Percentiles rank a stretch among this genome's conserved stretches.
phyloP scores from a whole-genome alignment of 495 filamentous ascomycete species.

The Podospora australis region DNA sequence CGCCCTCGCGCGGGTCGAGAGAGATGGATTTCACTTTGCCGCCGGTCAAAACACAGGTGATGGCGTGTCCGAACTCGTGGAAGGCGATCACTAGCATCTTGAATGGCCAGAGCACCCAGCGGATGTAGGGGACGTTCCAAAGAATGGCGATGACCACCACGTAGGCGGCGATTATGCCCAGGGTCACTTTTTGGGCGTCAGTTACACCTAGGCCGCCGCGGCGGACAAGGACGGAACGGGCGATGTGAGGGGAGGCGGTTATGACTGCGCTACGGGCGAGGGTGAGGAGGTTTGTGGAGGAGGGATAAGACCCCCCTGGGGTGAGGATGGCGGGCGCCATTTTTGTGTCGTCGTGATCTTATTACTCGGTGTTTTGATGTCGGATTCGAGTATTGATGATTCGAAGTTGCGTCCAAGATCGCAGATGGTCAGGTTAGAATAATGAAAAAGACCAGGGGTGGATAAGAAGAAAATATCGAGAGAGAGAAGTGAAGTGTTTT shows the following conservation, averaged over 20 bases:
- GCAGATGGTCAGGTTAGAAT: neutral
- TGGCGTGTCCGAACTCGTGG: constrained; percentile 76
- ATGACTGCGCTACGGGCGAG: neutral
- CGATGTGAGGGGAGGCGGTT: constrained; percentile 2
- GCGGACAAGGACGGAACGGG: constrained; percentile 9
- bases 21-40: constrained; percentile 62
- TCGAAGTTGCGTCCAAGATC: neutral
- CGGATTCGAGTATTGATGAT: neutral
- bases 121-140: constrained; percentile 73
- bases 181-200: constrained; percentile 65
- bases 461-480: neutral
- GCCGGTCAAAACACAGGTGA: constrained; percentile 64
- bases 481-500: neutral
- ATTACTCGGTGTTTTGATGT: neutral
- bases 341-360: neutral
- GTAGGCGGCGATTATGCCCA: constrained; percentile 59
- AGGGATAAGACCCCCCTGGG: too few relatives aligned
- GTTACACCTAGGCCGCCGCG: constrained; percentile 56
- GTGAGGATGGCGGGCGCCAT: neutral
- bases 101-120: constrained; percentile 73
- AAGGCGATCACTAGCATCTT: constrained; percentile 88
- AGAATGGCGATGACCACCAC: constrained; percentile 67
- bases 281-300: neutral
- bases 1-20: constrained; percentile 61
- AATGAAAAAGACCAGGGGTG: neutral